phyloP scores from a whole-genome alignment of 352 stramenopile species.

The Phytophthora pluvialis region DNA sequence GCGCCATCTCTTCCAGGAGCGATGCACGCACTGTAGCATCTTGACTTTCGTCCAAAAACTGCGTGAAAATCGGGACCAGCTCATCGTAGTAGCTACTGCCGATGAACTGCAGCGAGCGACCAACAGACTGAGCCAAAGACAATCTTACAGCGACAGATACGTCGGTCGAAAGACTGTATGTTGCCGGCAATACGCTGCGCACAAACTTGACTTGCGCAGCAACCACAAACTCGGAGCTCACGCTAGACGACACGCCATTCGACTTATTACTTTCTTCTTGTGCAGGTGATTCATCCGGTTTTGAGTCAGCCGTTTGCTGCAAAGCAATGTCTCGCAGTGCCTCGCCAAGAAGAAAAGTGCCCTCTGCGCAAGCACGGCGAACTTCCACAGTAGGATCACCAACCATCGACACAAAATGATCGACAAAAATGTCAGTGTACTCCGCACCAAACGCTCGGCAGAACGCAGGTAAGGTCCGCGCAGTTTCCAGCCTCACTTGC shows the following conservation, averaged over 20 bases:
- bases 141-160: slow-evolving; percentile 80
- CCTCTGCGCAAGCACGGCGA: slow-evolving; percentile 73
- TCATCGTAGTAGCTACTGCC: slow-evolving; percentile 77
- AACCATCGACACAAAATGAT: slow-evolving; percentile 88
- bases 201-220: slow-evolving; percentile 84
- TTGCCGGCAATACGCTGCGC: slow-evolving; percentile 76
- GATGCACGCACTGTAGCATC: slow-evolving; percentile 79
- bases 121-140: slow-evolving; percentile 76
- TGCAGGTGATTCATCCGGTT: slow-evolving; percentile 12
- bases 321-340: slow-evolving; percentile 62
- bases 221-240: slow-evolving; percentile 46
- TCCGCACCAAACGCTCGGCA: slow-evolving; percentile 77
- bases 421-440: slow-evolving; percentile 87
- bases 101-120: slow-evolving; percentile 75
- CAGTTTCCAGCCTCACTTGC: slow-evolving; percentile 86
- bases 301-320: slow-evolving; percentile 27
- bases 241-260: slow-evolving; percentile 4
- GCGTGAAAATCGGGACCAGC: slow-evolving; percentile 82
- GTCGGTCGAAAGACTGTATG: slow-evolving; percentile 79
- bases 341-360: slow-evolving; percentile 65
- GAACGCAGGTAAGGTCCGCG: slow-evolving; percentile 76
- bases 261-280: slow-evolving; percentile 16
- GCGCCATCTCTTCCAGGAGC: slow-evolving; percentile 84
- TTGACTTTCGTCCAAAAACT: slow-evolving; percentile 84
- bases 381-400: slow-evolving; percentile 88